Conservation (phyloP, 108 stramenopile species). For the Aurantiochytrium sp. region DNA sequence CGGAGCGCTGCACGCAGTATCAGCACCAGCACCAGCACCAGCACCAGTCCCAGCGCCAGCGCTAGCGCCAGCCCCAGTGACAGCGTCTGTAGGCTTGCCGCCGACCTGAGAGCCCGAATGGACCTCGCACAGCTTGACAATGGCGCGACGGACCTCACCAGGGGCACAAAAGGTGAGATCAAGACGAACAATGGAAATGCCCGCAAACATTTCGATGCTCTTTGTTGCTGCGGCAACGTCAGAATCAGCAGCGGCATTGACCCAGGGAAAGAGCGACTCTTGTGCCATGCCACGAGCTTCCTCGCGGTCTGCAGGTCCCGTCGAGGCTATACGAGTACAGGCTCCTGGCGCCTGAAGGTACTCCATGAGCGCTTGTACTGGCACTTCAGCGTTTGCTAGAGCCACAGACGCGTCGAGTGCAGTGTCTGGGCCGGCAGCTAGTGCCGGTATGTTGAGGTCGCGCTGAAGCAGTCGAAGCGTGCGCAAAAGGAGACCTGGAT, state of each 20-base stretch:
- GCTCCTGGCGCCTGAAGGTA: neutral
- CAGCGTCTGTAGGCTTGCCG: no score
- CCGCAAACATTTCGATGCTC: neutral
- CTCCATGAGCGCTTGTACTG: neutral
- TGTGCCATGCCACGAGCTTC: neutral
- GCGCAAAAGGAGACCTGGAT: neutral
- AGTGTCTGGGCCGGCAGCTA: neutral
- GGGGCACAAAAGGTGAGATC: neutral
- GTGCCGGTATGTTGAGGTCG: neutral
- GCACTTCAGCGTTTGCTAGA: neutral
- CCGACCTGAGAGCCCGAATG: no score
- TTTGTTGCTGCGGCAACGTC: neutral
- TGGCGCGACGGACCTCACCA: neutral
- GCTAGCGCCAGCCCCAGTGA: no score
- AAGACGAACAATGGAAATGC: neutral
- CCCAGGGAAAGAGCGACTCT: neutral
- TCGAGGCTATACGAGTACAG: neutral
- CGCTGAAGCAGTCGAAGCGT: neutral
- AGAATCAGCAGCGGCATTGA: neutral
- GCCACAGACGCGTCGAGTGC: neutral
- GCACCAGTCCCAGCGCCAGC: no score
- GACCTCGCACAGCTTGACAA: neutral
- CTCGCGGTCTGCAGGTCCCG: neutral
- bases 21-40: no score
- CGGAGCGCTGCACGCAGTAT: no score